Evolutionary conservation across 305 asterid species (phyloP), one percentile per base, ranked within the genome.

Genomic region (Fraxinus sp.): DNA sequence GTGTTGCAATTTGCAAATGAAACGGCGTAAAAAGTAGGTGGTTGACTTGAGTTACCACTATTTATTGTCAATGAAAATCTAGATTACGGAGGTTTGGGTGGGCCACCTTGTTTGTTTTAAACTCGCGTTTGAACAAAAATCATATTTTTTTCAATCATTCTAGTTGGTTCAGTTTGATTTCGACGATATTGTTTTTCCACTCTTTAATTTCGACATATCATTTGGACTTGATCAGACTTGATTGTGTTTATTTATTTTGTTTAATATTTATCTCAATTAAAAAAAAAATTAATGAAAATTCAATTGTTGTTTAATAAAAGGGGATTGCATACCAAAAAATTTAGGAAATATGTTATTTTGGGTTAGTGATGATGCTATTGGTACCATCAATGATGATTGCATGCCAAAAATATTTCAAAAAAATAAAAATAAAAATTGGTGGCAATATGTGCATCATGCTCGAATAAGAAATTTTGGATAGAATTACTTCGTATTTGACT

Each of bases 11-110:
- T 16, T 16, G 20, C 20, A 49, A 49, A 62, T 68, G 22, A 30
- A 68, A 14, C 75, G 75, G 75, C 62, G 66, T 77, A 49, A 32
- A 55, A 78, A 35, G 74, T 57, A 16, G 52, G 74, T 33, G 13
- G 24, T 62, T 78, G 81, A 78, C 81, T 78, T 78, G 30, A 18
- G 28, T 32, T 10, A 62, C 32, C 7, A 59, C 11, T 59, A 4
- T 68, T 62, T 36, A 78, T n/a, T 20, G 81, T 78, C 75, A 78
- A 78, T 7, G 59, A 62, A 78, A 59, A 78, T 62, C 35, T 22
- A 59, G 81, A 78, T 78, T 59, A 49, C 14, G 22, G 26, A 10
- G 49, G 52, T 32, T 78, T 57, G 36, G 36, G 36, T 0, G 9
- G 20, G 28, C 33, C 32, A 49, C 20, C 28, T 30, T 46, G 16